Evolutionary conservation across 2,329 filamentous ascomycete genomes (phyloP), one percentile per base, ranked within the genome.

Genomic region (Xylariaceae sp.): DNA sequence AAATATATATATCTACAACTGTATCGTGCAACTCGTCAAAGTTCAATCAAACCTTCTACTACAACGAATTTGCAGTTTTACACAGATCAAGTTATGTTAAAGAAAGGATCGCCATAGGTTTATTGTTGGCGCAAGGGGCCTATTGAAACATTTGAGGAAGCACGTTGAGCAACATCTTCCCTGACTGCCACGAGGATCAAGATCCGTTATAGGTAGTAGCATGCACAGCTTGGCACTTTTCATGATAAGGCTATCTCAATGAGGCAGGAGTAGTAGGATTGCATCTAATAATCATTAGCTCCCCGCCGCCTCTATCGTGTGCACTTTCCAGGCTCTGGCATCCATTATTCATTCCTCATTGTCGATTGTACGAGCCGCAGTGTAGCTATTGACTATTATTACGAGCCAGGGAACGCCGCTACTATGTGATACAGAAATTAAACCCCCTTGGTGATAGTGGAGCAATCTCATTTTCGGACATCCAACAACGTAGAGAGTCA

Each of bases 231-330:
- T n/a, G n/a, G n/a, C n/a, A n/a, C 33, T 7, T 40, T 40, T 40
- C 37, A 23, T 40, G 48, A 60, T 56, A 50, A 40, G 44, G 21
- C 53, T 43, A 45, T 24, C 46, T 56, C 53, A 51, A 56, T 56
- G 11, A n/a, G 53, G 53, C 46, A 56, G 46, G 52, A 41, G 52
- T 49, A 6, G 14, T 12, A 6, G 7, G 28, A 31, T 12, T 7
- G 12, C 11, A 43, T 34, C 17, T 36, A 41, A 41, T 41, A 37
- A 51, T 47, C 43, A 44, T 6, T 12, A n/a, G 26, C 14, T 39
- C 39, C 29, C 17, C 23, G 19, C 23, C 11, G n/a, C 31, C 26
- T 47, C 50, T 36, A 36, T 36, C 28, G n/a, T 23, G 23, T 16
- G 37, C 36, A 17, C 26, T 46, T 24, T 33, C 39, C 17, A 36